Evolutionary conservation across 2,329 filamentous ascomycete genomes (phyloP), one percentile per base, ranked within the genome.

Genomic region (Ophiostoma montium): DNA sequence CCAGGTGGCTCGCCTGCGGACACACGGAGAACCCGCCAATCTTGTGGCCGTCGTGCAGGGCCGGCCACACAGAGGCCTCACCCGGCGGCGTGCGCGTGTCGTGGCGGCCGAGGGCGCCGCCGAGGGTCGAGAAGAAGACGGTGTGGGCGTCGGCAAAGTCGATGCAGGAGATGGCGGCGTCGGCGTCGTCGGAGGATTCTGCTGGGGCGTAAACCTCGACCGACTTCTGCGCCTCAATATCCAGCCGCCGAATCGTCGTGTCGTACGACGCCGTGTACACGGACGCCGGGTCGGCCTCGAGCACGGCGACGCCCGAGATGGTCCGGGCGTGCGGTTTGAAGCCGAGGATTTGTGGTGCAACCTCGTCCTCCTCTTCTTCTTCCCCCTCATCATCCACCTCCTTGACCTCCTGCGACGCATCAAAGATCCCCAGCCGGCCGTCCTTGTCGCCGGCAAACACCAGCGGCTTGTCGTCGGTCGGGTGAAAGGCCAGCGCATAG

Each of bases 381-480:
- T 73, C 69, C 11, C 73, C 67, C 15, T 81, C 78, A 12, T 74
- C 69, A 5, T 74, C 67, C n/a, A 56, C 63, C 55, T 69, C 62
- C 43, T 74, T 60, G 2, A 69, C 67, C 3, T 75, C 74, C 56
- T 94, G 87, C 0, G 85, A 89, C 1, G 82, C 88, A 60, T 98
- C 90, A 49, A 95, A 90, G 1, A 98, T 78, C 0, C 92, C 92
- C 51, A 96, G 72, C 21, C 87, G 85, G 1, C 92, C 90, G 55
- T 94, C 75, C 62, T 98, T 98, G 59, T 98, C 92, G 11, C 90
- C 90, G 0, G 90, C 90, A 61, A 98, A 94, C 1, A 96, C 75
- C 3, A 98, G 70, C 0, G 89, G 80, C 59, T 96, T 96, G 3
- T 89, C 80, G 51, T 80, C 72, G 0, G 81, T 89, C 0, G 92